Base-by-base conservation (phyloP, 371 early-diverging fungal genomes). In the Batkoa obscura region DNA sequence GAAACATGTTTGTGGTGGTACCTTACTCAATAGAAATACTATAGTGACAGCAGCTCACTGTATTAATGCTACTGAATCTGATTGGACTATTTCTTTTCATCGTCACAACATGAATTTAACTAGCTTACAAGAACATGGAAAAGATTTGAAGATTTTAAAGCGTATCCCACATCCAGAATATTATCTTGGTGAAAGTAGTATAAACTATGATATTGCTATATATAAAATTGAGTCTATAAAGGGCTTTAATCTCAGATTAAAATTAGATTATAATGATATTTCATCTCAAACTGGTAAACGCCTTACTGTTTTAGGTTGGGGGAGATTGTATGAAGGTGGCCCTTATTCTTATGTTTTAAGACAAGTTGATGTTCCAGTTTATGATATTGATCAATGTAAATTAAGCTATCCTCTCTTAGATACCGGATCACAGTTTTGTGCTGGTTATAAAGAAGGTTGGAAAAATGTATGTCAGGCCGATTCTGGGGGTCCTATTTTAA, bases 41-140 rank as follows among this genome's bases (percentile, higher is more conserved):
- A 6, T 55, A 15, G 13, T 45, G 1, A 55, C 56, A 1, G 56
- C 56, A n/a, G 56, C 33, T 35, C 56, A 55, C 47, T 55, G 56
- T 15, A 10, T 15, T 4, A 5, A 15, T 6, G 35, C 9, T 31
- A n/a, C 46, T n/a, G 15, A 35, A 3, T 15, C 43, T 15, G 31
- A 31, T 33, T 43, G 32, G 2, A 43, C 30, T 2, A 46, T 55
- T 10, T 8, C 17, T 4, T 13, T 32, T 10, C 56, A 55, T 36
- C 56, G 56, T 36, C 56, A 55, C 34, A 35, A 55, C 36, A 8
- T 43, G 12, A 6, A 12, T 13, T 13, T 30, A 17, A 12, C 47
- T 31, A 36, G 5, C 1, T 2, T 4, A 10, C 34, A 55, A 9
- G 56, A 55, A 23, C 2, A 45, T 34, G 56, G 46, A 2, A 10